Base-by-base conservation (phyloP, 1,284 basidiomycete species). In the Polyporus tsugae region DNA sequence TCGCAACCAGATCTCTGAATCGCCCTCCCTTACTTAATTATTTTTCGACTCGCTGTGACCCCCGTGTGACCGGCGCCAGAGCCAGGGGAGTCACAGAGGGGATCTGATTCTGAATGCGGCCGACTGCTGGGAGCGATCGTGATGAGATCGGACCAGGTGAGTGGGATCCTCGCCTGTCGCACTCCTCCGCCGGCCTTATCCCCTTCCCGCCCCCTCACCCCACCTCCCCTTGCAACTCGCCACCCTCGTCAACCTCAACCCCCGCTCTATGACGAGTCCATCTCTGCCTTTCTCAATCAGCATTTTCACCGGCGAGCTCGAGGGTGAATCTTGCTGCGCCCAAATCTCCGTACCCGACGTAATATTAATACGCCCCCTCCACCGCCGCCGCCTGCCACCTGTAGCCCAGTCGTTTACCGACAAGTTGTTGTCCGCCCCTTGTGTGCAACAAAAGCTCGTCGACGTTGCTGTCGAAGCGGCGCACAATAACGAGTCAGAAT, bases 91-190 rank as follows among this genome's bases (percentile, higher is more conserved):
- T 70, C 71, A 72, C 69, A 49, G 59, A 25, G 22, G 46, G 46
- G 9, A 25, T 29, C 29, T 29, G 29, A 29, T n/a, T 46, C 65
- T 61, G 19, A 35, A 69, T 69, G n/a, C 60, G 68, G 71, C 52
- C 60, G 69, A 63, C 58, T 39, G 63, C 55, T 49, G 4, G 22
- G 46, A 25, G n/a, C 25, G 46, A 49, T 49, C 46, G 46, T 25
- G 46, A 22, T 25, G 46, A 49, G 46, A 49, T 49, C 6, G 46
- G 10, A 0, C 46, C 46, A 11, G 60, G 36, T 44, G 42, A 52
- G 63, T 62, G 68, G 60, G 71, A 67, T 72, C 66, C 53, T 72
- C 70, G 63, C 52, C 65, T 60, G 52, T 70, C 60, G 46, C 64
- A 63, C 64, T 65, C 42, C 64, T 65, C 42, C 33, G 41, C 64